phyloP scores from a whole-genome alignment of 148 eudicot species.

The Arbutus unedo region DNA sequence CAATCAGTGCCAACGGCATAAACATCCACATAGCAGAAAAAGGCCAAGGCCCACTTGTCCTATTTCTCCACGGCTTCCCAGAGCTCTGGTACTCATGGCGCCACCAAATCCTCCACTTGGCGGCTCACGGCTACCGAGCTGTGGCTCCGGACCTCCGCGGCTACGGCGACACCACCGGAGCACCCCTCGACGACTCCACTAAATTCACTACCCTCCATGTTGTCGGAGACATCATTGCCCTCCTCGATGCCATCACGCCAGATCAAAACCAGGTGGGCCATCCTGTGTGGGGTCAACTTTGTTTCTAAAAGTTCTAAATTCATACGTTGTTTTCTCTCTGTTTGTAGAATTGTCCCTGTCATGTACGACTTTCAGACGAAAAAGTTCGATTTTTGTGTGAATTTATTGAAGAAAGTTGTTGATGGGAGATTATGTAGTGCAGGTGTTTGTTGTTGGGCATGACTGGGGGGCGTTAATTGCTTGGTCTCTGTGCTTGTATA shows the following conservation, averaged over 20 bases:
- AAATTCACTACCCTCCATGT: conserved; percentile 29
- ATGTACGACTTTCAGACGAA: neutral
- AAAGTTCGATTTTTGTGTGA: neutral
- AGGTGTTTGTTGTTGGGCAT: conserved; percentile 11
- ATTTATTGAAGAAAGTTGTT: neutral
- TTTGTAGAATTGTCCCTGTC: too few species aligned
- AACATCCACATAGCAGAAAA: conserved; percentile 38
- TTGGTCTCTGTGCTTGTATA: conserved; percentile 13
- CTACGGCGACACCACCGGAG: conserved; percentile 42
- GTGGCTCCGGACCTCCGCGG: conserved; percentile 44
- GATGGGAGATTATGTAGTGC: neutral
- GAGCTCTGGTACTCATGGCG: conserved; percentile 20
- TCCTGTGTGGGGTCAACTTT: neutral
- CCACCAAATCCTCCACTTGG: conserved; percentile 34
- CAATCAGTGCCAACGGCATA: conserved; percentile 28
- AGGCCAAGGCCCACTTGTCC: conserved; percentile 31
- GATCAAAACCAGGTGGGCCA: neutral
- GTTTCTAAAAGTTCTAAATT: too few species aligned
- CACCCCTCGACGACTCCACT: conserved; percentile 19
- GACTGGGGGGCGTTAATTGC: conserved; percentile 12
- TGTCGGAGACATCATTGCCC: conserved; percentile 17
- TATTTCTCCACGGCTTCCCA: conserved; percentile 33
- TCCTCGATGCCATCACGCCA: conserved; percentile 28
- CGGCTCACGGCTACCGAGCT: conserved; percentile 31
- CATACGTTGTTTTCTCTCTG: too few species aligned